Evolutionary conservation across 164 flowering plant species (phyloP), one percentile per base, ranked within the genome.

Genomic region (Liquidambar formosana): DNA sequence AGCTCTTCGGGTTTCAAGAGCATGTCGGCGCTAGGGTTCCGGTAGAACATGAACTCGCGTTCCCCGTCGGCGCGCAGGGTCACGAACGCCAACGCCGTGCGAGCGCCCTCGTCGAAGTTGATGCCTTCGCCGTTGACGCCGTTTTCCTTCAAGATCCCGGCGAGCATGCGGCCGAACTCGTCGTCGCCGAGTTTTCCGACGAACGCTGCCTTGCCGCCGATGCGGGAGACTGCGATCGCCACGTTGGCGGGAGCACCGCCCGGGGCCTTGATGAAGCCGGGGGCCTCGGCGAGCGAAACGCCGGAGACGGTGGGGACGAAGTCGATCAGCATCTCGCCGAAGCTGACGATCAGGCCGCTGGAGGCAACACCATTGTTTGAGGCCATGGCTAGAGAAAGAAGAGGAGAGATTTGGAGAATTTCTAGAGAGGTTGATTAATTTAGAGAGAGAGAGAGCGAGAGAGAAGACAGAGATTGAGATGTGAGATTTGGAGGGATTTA

Each of bases 201-300:
- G 77, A 94, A 94, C 6, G 98, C 93, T 0, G 98, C 74, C 27
- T 60, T 62, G 2, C 96, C 97, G 21, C 98, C 98, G 25, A 94
- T 90, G 16, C 96, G 65, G 1, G 94, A 18, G 0, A 89, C 88
- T 3, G 96, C 97, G 66, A 88, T 88, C 5, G 98, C 98, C 8
- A 94, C 96, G 83, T 94, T 94, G 53, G 98, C 98, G 1, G 97
- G 97, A 16, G 98, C 98, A 8, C 98, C 98, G 8, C 98, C 98
- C 0, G 98, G 96, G 0, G 97, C 95, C 73, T 94, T 91, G 58
- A 90, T 77, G 76, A 94, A 94, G 0, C 93, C 98, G 0, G 96
- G 97, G 0, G 98, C 94, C 53, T 89, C 96, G 3, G 97, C 90
- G 6, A 94, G 81, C 5, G 98, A 91, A 2, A 92, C 97, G 60